phyloP scores from a whole-genome alignment of 2,329 filamentous ascomycete species.

The Cladobotryum mycophilum region DNA sequence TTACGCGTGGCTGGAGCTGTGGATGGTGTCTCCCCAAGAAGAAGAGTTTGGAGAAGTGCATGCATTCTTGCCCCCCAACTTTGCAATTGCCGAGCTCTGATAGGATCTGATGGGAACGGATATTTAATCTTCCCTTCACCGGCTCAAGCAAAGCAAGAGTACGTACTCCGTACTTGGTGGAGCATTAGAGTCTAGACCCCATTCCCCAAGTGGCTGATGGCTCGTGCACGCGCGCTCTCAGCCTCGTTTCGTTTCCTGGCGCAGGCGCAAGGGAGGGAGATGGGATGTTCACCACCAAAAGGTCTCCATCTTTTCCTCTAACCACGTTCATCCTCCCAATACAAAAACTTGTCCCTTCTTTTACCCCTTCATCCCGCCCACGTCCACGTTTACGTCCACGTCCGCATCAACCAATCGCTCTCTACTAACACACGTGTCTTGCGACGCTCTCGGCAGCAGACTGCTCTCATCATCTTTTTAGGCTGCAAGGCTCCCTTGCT shows the following conservation, averaged over 20 bases:
- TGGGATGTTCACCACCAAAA: not conserved
- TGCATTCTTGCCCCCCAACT: no score
- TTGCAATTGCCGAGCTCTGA: no score
- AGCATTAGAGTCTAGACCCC: not conserved
- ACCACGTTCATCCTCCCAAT: not conserved
- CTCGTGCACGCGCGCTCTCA: conserved; percentile 3
- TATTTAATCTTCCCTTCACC: no score
- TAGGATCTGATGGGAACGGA: no score
- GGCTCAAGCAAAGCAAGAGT: no score
- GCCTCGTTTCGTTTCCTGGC: conserved; percentile 5
- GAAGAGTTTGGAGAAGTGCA: no score
- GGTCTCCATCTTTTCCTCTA: conserved; percentile 1
- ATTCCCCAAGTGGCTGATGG: conserved; percentile 1
- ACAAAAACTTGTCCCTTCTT: not conserved
- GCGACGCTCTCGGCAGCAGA: not conserved
- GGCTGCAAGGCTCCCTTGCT: not conserved
- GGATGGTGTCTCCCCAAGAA: no score
- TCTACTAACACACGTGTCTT: not conserved
- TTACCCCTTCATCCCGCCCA: not conserved
- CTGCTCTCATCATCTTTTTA: not conserved
- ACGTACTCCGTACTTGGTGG: no score
- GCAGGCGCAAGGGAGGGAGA: not conserved
- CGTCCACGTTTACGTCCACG: not conserved
- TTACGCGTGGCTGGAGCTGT: no score
- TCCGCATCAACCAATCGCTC: not conserved